Percentiles rank a stretch among this genome's conserved stretches.
Evolutionary conservation across 2,329 filamentous ascomycete genomes (phyloP).

Genomic region (Botrytis elliptica): DNA sequence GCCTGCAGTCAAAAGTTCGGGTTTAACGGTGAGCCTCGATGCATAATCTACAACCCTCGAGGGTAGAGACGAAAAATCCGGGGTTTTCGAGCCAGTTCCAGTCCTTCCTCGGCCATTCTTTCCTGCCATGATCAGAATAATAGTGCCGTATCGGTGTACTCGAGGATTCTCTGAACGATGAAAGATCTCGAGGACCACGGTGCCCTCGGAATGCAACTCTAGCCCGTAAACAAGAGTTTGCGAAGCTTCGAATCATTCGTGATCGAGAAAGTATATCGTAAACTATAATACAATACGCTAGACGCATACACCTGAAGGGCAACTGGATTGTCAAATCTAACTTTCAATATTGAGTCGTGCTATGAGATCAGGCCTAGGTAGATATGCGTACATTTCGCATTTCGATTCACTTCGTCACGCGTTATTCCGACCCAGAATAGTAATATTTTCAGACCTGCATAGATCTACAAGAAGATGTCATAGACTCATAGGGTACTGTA

Average conservation of each 20-base stretch:
- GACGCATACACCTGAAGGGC: not conserved
- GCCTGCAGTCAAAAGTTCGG: not conserved
- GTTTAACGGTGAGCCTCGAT: constrained; percentile 17
- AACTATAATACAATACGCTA: not conserved
- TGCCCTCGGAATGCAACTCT: not conserved
- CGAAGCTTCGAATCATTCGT: not conserved
- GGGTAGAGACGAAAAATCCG: constrained; percentile 16
- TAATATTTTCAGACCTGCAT: not conserved
- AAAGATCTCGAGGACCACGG: not conserved
- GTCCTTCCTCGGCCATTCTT: constrained; percentile 9
- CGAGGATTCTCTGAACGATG: not conserved
- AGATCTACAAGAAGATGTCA: not conserved
- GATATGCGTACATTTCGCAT: not conserved
- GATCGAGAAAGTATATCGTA: not conserved
- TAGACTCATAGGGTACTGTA: not conserved
- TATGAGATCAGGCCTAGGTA: not conserved
- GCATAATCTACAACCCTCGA: constrained; percentile 16
- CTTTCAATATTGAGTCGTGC: not conserved
- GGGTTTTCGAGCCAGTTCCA: constrained; percentile 17
- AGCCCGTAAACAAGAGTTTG: not conserved
- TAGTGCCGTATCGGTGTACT: constrained; percentile 14
- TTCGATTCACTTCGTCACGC: not conserved
- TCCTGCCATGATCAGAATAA: constrained; percentile 6
- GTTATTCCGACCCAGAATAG: not conserved
- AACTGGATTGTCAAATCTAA: not conserved